Base-by-base conservation (phyloP, 148 eudicot species). In the Limonium bicolor region DNA sequence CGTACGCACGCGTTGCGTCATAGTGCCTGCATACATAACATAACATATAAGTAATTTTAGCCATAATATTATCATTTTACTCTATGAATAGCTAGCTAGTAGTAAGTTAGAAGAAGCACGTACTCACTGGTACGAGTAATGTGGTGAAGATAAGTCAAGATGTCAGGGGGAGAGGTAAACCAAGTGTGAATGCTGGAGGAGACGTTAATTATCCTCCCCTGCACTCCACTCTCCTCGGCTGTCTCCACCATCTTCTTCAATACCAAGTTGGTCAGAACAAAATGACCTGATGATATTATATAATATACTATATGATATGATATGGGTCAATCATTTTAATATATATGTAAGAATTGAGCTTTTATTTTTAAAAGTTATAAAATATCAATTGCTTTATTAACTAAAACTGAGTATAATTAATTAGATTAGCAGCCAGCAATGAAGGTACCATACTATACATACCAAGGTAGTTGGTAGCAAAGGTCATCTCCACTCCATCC, bases 401-500 rank as follows among this genome's bases (percentile, higher is more conserved):
- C n/a, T n/a, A n/a, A n/a, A n/a, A n/a, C n/a, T n/a, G n/a, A n/a
- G n/a, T n/a, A n/a, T n/a, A n/a, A n/a, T n/a, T n/a, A n/a, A n/a
- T n/a, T n/a, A n/a, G n/a, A n/a, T n/a, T n/a, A n/a, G 16, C 4
- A 11, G 15, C 15, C 11, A 5, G 4, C 3, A 11, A 5, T 4
- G 39, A 35, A 35, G 39, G 16, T 4, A 35, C 15, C 3, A 6
- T 4, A 4, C 16, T 5, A 10, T 4, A 14, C 15, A 33, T 63
- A 84, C 95, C 96, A 44, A 87, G 56, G 52, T 80, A 90, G 59
- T 90, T 90, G 27, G 99, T 90, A 2, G 99, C 99, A 34, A 90
- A 90, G 11, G 93, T 77, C 93, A 90, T 75, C 69, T 90, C 99
- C 28, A 84, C 25, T 17, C 88, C 95, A 17, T 90, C 95, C 38